Base-by-base conservation (phyloP, 83 land plant species). In the Picea abies region DNA sequence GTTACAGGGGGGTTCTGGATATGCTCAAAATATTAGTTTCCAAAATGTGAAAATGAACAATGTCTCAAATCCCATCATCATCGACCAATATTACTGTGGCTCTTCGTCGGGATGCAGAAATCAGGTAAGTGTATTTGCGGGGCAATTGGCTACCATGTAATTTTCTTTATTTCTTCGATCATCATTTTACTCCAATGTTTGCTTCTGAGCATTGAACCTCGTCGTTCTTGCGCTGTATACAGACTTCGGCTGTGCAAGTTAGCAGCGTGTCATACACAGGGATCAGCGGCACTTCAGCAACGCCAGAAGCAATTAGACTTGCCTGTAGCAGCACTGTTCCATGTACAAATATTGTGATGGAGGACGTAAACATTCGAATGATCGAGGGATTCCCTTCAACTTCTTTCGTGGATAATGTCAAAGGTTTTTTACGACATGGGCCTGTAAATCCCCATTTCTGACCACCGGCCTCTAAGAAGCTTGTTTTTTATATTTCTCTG, bases 71-170 rank as follows among this genome's bases (percentile, higher is more conserved):
- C 90, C 90, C 14, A 89, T 89, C 79, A 60, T 89, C 23, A 86
- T 89, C 35, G 89, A 89, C 52, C 89, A 86, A 41, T 56, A 15
- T 0, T 89, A 89, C 66, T 89, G 89, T 65, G 23, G 5, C 68
- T 10, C 56, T 49, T 10, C 56, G 1, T 1, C 12, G 11, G 12
- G 12, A 49, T 49, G 56, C 12, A 9, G 2, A 9, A 9, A 49
- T 49, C 12, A 49, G 56, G 56, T 10, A 49, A 9, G 56, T 47
- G 11, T 49, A 49, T 49, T 44, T 44, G 6, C 7, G 47, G 41
- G 41, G 41, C 8, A 44, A 5, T 44, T 5, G 8, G 2, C 0
- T 1, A 49, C 52, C 9, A 0, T 8, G 7, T 49, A 49, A 49
- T 49, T 49, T 49, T 9, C 52, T 49, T 49, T 8, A 9, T 49